Base-by-base conservation (phyloP, 768 basidiomycete species). In the Sarcomyxa edulis region DNA sequence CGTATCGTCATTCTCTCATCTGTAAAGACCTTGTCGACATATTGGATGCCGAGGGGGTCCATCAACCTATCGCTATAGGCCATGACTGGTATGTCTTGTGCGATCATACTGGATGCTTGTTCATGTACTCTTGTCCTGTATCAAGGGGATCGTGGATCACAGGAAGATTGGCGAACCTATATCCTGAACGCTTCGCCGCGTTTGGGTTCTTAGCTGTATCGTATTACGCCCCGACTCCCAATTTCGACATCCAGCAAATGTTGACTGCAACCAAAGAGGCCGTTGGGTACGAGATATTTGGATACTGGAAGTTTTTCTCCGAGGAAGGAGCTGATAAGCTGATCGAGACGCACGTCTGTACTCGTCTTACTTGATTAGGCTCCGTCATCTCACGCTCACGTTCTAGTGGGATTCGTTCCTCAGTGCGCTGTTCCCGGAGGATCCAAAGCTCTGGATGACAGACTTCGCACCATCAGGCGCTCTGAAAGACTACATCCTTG, bases 11-110 rank as follows among this genome's bases (percentile, higher is more conserved):
- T n/a, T 60, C 51, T 37, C 48, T 56, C 18, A 51, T 75, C 26
- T 55, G 51, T 20, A 48, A 62, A 36, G 71, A 71, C 45, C 37
- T 71, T 7, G 37, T 67, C 25, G 68, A 70, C 34, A 56, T 73
- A 27, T 52, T 73, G n/a, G 62, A 72, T 39, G 41, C 48, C 7
- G 62, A 67, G 46, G 46, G 52, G 6, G 44, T 64, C 18, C 42
- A 55, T 5, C 54, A 55, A 29, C 58, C 52, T 6, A 53, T 72
- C 28, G 65, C 47, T 1, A 51, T 74, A 22, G 69, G 65, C 3
- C 71, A 74, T 42, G 70, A 72, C 42, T 71, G 67, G 68, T 66
- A 43, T 24, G 40, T 52, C 14, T 40, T 32, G 33, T 25, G 27
- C 31, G 12, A n/a, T 31, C 18, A 6, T 38, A 15, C 18, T 12